Base-by-base conservation (phyloP, 1,284 basidiomycete genomes). In the Leccinum variabile region DNA sequence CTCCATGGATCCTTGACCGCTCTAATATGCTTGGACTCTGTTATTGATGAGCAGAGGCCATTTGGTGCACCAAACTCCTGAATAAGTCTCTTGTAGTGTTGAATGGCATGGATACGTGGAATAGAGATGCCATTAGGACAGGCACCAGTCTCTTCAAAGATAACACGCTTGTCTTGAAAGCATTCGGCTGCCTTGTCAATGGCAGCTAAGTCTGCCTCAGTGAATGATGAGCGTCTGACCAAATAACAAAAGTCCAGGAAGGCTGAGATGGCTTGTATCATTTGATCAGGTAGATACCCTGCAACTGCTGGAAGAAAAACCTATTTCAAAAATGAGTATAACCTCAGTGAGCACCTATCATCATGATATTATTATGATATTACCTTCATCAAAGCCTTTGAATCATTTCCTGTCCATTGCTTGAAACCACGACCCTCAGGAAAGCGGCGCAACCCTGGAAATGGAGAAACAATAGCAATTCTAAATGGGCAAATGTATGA, bases 361-460 rank as follows among this genome's bases (percentile, higher is more conserved):
- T 30, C 11, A 46, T 3, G 7, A 11, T 33, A 32, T 54, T 2
- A 54, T 32, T 3, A 32, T 28, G 16, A n/a, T 4, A 32, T 54
- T 13, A 54, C 32, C 53, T 54, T 54, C 53, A 54, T 54, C 30
- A 54, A 33, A 18, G 53, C 53, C 53, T 54, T 54, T 33, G 53
- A 54, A 22, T 54, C 53, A 54, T 54, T 54, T 18, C 53, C 32
- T 54, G 53, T 54, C 52, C 52, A 53, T 32, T 53, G 52, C 28
- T 53, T 53, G n/a, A 53, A 53, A 3, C 52, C 52, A 53, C 16
- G 13, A 11, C 52, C 52, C 6, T 53, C 28, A 53, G 52, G 52
- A 32, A 53, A 53, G 5, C 28, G 16, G 2, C n/a, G 28, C 30
- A 30, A 32, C 0, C 28, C 28, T 30, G 52, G 16, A 53, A 53